phyloP scores from a whole-genome alignment of 768 basidiomycete genomes.

The Rhizopogon salebrosus region DNA sequence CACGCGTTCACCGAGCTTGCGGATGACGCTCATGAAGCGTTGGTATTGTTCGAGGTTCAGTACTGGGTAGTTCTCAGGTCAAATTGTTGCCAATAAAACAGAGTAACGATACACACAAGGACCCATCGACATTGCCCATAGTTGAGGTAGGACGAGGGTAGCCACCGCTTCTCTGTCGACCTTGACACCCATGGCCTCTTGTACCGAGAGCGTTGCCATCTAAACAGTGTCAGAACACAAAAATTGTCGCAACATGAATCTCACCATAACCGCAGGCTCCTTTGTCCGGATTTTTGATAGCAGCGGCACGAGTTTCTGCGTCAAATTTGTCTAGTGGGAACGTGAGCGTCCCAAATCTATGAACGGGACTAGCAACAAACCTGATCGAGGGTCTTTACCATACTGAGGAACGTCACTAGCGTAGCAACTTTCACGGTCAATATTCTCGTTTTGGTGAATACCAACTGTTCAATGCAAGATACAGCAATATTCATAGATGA shows the following conservation, averaged over 20 bases:
- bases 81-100: background rate
- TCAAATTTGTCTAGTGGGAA: conserved; percentile 64
- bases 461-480: conserved; percentile 47
- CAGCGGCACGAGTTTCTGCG: conserved; percentile 92
- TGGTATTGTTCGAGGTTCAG: conserved; percentile 85
- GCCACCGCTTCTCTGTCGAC: conserved; percentile 92
- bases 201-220: conserved; percentile 87
- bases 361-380: conserved; percentile 32
- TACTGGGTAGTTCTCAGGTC: conserved; percentile 36
- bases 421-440: conserved; percentile 90
- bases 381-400: conserved; percentile 90
- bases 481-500: background rate
- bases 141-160: conserved; percentile 80
- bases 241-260: background rate
- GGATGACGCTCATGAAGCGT: conserved; percentile 85
- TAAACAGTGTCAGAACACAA: conserved; percentile 21
- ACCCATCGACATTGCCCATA: conserved; percentile 98
- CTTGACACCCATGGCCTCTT: conserved; percentile 95
- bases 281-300: conserved; percentile 94
- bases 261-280: conserved; percentile 90
- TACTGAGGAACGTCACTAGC: conserved; percentile 71
- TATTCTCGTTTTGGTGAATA: conserved; percentile 90
- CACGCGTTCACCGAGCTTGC: conserved; percentile 76
- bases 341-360: background rate
- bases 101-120: conserved; percentile 52